phyloP scores from a whole-genome alignment of 2,329 filamentous ascomycete species.

The Seiridium unicorne region DNA sequence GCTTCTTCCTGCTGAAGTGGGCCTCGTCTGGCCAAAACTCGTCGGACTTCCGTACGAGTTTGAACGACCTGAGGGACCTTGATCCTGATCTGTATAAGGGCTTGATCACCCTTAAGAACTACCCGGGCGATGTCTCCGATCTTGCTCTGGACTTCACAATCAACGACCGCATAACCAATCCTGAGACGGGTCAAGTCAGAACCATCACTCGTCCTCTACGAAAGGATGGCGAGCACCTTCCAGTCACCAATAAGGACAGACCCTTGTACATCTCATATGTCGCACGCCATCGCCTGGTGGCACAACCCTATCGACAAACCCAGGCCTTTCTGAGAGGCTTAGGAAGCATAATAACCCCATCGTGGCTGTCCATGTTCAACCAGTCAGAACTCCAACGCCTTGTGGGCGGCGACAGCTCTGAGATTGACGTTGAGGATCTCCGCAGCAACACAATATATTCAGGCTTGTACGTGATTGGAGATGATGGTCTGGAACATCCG shows the following conservation, averaged over 20 bases:
- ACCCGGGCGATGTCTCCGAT: conserved; percentile 74
- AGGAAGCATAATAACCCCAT: conserved; percentile 81
- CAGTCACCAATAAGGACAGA: conserved; percentile 89
- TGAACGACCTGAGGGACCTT: conserved; percentile 91
- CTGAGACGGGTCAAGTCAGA: conserved; percentile 44
- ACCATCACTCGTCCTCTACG: conserved; percentile 75
- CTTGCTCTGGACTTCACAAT: conserved; percentile 88
- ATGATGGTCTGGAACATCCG: conserved; percentile 82
- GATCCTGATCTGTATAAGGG: conserved; percentile 91
- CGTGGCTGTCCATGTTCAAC: conserved; percentile 98
- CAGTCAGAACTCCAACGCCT: conserved; percentile 91
- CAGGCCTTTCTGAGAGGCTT: conserved; percentile 85
- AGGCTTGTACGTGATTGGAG: conserved; percentile 85
- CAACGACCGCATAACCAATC: conserved; percentile 60
- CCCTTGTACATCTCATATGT: conserved; percentile 94
- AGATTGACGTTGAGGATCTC: conserved; percentile 85
- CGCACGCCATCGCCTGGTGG: conserved; percentile 79
- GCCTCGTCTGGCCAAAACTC: conserved; percentile 54
- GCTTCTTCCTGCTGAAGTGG: conserved; percentile 97
- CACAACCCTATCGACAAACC: conserved; percentile 79
- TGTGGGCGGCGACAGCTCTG: conserved; percentile 80
- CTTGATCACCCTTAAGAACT: conserved; percentile 80
- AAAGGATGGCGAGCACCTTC: conserved; percentile 69
- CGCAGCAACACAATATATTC: conserved; percentile 82
- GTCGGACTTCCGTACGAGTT: conserved; percentile 75